Percentiles rank a stretch among this genome's conserved stretches.
phyloP scores from a whole-genome alignment of 129 eudicot genomes.

The Glebionis coronaria region DNA sequence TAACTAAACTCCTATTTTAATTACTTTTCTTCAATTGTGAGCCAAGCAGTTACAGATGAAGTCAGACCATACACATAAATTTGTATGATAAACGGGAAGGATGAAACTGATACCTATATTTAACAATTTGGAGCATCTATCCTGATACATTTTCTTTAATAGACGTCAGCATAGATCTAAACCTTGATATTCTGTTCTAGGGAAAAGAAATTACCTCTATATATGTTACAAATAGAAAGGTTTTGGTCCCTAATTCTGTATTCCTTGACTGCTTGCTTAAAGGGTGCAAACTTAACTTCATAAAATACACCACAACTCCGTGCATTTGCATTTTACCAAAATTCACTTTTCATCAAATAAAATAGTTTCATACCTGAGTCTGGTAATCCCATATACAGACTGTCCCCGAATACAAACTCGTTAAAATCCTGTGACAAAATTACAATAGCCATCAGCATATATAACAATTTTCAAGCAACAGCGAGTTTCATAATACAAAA shows the following conservation, averaged over 20 bases:
- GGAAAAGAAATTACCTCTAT: too few relatives aligned
- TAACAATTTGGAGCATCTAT: background rate
- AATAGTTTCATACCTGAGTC: slow-evolving; percentile 58
- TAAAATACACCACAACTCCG: background rate
- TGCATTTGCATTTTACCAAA: background rate
- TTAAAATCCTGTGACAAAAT: slow-evolving; percentile 56
- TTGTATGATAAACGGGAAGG: background rate
- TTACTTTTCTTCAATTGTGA: background rate
- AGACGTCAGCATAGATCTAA: background rate
- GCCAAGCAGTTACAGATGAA: background rate
- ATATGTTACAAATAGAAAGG: too few relatives aligned
- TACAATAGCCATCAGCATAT: background rate
- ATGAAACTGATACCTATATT: too few relatives aligned
- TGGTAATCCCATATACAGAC: slow-evolving; percentile 88
- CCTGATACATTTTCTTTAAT: background rate
- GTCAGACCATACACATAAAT: background rate
- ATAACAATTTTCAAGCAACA: background rate
- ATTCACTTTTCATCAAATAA: slow-evolving; percentile 1
- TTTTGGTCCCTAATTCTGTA: too few relatives aligned
- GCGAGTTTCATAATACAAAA: background rate
- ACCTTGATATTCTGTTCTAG: background rate
- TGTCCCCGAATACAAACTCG: slow-evolving; percentile 84
- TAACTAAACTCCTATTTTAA: background rate
- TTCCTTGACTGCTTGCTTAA: too few relatives aligned
- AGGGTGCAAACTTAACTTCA: too few relatives aligned